These are phyloP conservation scores for Cytospora schulzeri DNA, from an alignment of 2,329 filamentous ascomycete species.

Conservation along the genomic window DNA sequence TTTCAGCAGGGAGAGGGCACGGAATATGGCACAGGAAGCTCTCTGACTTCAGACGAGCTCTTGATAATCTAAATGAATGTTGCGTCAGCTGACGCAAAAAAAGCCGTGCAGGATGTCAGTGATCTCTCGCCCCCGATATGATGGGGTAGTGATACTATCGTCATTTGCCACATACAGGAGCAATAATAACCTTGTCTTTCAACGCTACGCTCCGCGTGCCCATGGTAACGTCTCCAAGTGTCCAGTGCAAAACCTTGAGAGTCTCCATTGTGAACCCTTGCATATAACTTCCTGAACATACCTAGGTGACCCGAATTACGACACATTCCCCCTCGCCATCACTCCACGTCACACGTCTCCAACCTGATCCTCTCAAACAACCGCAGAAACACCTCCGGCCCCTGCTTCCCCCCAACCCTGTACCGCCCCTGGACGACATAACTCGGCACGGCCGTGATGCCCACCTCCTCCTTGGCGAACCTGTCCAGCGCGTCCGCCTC, in stretches of 20 bases:
- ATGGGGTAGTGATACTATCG: not conserved
- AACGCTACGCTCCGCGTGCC: not conserved
- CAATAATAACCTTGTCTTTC: no score
- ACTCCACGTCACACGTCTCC: constrained; percentile 11
- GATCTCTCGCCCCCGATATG: not conserved
- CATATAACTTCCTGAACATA: not conserved
- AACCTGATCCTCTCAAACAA: constrained; percentile 62
- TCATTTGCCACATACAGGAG: not conserved
- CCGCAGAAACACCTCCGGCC: constrained; percentile 63
- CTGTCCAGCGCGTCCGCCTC: constrained; percentile 36
- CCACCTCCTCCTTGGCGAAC: constrained; percentile 34
- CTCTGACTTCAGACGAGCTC: not conserved
- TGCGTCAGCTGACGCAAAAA: not conserved
- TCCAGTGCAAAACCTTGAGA: not conserved
- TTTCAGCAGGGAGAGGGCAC: not conserved
- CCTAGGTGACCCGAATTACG: not conserved
- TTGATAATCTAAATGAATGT: not conserved
- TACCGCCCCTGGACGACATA: constrained; percentile 71
- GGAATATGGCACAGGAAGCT: not conserved
- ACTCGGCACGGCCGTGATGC: constrained; percentile 69
- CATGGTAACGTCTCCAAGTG: not conserved
- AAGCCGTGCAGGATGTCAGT: not conserved
- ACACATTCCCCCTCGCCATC: not conserved
- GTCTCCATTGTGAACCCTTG: no score
- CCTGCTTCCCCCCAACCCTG: constrained; percentile 72